phyloP scores from a whole-genome alignment of 352 stramenopile genomes.

The Globisporangium middletonii region DNA sequence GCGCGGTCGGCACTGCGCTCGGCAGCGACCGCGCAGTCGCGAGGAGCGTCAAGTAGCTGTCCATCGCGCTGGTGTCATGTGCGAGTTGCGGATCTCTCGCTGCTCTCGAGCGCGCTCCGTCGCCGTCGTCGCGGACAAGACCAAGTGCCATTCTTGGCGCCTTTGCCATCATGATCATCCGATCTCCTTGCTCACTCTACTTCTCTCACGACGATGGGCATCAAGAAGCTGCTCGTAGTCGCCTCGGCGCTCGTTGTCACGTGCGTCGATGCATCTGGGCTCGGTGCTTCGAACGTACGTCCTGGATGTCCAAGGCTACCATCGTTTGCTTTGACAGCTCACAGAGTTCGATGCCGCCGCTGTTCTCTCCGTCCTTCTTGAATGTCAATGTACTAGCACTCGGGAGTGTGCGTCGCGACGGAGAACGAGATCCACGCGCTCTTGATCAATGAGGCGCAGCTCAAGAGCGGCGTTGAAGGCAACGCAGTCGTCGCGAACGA shows the following conservation, averaged over 20 bases:
- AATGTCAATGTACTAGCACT: constrained; percentile 16
- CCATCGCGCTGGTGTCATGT: constrained; percentile 6
- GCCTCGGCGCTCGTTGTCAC: neutral
- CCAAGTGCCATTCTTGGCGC: too few species aligned
- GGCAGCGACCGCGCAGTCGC: neutral
- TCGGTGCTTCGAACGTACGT: constrained; percentile 26
- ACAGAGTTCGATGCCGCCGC: neutral
- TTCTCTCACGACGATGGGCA: too few species aligned
- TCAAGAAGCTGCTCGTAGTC: neutral
- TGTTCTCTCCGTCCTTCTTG: neutral
- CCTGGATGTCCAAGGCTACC: neutral
- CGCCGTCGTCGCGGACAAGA: too few species aligned
- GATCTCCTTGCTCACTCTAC: too few species aligned
- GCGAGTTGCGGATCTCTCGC: neutral
- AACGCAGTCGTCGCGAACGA: constrained; percentile 38
- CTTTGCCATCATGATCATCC: too few species aligned
- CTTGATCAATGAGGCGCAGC: constrained; percentile 50
- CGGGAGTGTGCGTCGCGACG: constrained; percentile 35
- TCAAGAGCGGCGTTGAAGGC: constrained; percentile 55
- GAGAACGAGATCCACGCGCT: constrained; percentile 42
- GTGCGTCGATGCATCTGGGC: constrained; percentile 9
- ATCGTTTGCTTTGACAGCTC: neutral
- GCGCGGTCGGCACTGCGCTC: neutral
- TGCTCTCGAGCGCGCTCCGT: too few species aligned
- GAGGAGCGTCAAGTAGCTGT: constrained; percentile 3